Base-by-base conservation (phyloP, 2,329 filamentous ascomycete genomes). In the Hypoxylon sp. region DNA sequence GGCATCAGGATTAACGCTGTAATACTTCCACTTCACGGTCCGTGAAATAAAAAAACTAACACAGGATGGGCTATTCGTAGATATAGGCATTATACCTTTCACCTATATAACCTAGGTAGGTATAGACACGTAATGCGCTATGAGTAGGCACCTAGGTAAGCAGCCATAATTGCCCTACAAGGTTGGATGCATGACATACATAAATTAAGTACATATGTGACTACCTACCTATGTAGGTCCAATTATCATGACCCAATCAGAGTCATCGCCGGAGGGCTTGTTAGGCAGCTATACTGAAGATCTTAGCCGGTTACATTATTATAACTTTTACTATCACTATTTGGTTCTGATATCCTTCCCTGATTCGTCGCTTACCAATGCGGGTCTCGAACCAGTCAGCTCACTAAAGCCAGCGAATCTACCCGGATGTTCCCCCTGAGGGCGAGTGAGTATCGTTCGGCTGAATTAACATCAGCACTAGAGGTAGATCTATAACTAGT, bases 281-380 rank as follows among this genome's bases (percentile, higher is more conserved):
- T 28, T 58, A 58, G 43, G 55, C 55, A 36, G 41, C 41, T 58
- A 58, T 58, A 58, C 6, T 19, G 19, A 56, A 43, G 25, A 46
- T 45, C 52, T 7, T 34, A 32, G 38, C 21, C 21, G n/a, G 21
- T 21, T 32, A 19, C 17, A 32, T 4, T 4, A 32, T 23, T 38
- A 43, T 43, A 11, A 17, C 10, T 13, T 3, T 51, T 51, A 9
- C 21, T 21, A 52, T 52, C 17, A 17, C 25, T 23, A 10, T 2
- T 19, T n/a, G 7, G 11, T n/a, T 45, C 5, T 17, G 34, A 34
- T 43, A 25, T 25, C 38, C 21, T 9, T 34, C 14, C 32, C 14
- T 34, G 7, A 10, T 17, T 38, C 6, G 51, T n/a, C 13, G 25
- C 14, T 43, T 13, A n/a, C 9, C 13, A 6, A 45, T 45, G 38